These are phyloP conservation scores for Pseudogymnoascus sp. DNA, from an alignment of 2,329 filamentous ascomycete genomes.

Conservation along the genomic window DNA sequence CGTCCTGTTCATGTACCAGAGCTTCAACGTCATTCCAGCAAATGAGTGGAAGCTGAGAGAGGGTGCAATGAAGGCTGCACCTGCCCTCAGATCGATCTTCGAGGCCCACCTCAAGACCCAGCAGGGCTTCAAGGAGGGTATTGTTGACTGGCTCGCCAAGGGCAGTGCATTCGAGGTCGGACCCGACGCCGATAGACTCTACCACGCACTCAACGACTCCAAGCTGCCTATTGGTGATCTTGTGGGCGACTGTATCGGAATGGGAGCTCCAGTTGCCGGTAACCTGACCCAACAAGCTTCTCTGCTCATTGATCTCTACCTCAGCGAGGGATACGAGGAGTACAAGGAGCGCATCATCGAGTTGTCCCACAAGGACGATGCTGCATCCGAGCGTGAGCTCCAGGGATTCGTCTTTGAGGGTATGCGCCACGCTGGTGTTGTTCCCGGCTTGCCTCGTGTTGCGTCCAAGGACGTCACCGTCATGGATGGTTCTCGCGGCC, in stretches of 20 bases:
- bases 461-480: conserved; percentile 36
- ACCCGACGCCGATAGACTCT: conserved; percentile 43
- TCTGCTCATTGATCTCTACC: conserved; percentile 44
- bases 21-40: conserved; percentile 43
- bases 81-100: conserved; percentile 34
- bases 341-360: conserved; percentile 45
- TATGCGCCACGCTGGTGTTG: conserved; percentile 45
- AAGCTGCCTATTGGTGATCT: conserved; percentile 38
- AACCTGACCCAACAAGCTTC: conserved; percentile 47
- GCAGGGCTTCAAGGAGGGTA: conserved; percentile 33
- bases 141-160: conserved; percentile 41
- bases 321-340: conserved; percentile 41
- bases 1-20: conserved; percentile 42
- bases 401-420: conserved; percentile 48
- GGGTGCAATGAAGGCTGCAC: conserved; percentile 34
- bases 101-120: conserved; percentile 40
- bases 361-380: conserved; percentile 38
- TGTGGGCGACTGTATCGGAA: conserved; percentile 44
- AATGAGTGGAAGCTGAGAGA: conserved; percentile 43
- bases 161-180: conserved; percentile 42
- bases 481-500: conserved; percentile 40
- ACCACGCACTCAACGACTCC: conserved; percentile 40
- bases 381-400: conserved; percentile 37
- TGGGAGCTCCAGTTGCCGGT: conserved; percentile 42
- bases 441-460: conserved; percentile 45